Base-by-base conservation (phyloP, 2,329 filamentous ascomycete genomes). In the Fusarium sp. region DNA sequence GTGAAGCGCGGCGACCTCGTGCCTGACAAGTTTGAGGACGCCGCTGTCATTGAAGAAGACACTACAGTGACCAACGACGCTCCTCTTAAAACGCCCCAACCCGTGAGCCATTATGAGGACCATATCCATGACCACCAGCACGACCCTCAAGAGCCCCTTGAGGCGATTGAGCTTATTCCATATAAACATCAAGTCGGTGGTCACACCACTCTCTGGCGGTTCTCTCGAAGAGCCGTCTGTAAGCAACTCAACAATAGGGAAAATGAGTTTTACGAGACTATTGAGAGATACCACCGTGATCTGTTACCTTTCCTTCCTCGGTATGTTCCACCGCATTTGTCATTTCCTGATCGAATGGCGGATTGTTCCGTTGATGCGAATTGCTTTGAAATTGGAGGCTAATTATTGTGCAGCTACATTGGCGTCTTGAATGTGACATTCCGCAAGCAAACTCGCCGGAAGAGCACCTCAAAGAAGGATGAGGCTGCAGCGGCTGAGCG, bases 181-280 rank as follows among this genome's bases (percentile, higher is more conserved):
- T 99, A 98, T 84, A 94, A 95, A 75, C 97, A 99, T 84, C 97
- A 99, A 84, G 97, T 99, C 65, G 97, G 97, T 68, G 97, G 97
- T 1, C 97, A 99, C 82, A 98, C 95, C 8, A 98, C 96, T 0
- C 90, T 99, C 38, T 99, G 97, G 89, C 93, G 96, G 47, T 98
- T 99, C 81, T 98, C 97, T 20, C 92, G 95, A 75, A 91, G 95
- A 78, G 97, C 97, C 65, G 95, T 99, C 12, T 99, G 97, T 87
- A 99, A 99, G 84, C 95, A 98, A 84, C 89, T 99, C 80, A 99
- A 98, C 83, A 99, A 98, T 82, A 90, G 96, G 79, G 97, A 99
- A 81, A 99, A 99, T 83, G 95, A 98, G 84, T 99, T 99, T 81
- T 99, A 99, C 83, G 97, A 99, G 84, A 97, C 93, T 64, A 94